A percentile compares a stretch with the other conserved stretches of the same genome.
phyloP scores from a whole-genome alignment of 75 land plant genomes.

The Selaginella tamariscina region DNA sequence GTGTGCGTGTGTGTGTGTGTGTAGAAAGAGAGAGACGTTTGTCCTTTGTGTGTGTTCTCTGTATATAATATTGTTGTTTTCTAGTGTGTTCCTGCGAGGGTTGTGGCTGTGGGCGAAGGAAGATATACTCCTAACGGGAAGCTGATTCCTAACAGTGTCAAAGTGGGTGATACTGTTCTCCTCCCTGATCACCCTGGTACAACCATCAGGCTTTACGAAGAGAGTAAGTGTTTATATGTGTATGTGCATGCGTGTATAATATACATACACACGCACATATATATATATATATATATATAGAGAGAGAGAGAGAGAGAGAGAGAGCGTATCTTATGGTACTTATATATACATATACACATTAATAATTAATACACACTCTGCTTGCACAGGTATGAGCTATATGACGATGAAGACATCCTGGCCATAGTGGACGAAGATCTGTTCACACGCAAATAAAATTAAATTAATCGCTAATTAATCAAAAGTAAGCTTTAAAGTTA shows the following conservation, averaged over 20 bases:
- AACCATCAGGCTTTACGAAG: background rate
- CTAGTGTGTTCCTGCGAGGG: background rate
- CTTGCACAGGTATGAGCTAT: background rate
- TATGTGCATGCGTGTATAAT: too few relatives aligned
- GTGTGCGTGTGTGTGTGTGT: too few relatives aligned
- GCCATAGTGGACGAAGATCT: background rate
- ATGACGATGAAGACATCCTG: background rate
- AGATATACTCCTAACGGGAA: background rate
- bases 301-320: too few relatives aligned
- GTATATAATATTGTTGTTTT: too few relatives aligned
- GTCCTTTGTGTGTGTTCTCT: background rate
- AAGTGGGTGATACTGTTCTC: background rate
- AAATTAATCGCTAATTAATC: too few relatives aligned
- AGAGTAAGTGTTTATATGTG: background rate
- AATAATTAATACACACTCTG: too few relatives aligned
- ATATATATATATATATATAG: too few relatives aligned
- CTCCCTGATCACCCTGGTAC: background rate
- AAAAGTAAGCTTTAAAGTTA: too few relatives aligned
- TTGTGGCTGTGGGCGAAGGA: background rate
- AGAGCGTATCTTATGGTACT: too few relatives aligned
- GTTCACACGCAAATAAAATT: background rate
- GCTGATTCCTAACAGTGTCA: background rate
- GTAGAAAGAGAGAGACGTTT: too few relatives aligned
- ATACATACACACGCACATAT: too few relatives aligned
- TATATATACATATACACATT: too few relatives aligned